A percentile compares a stretch with the other conserved stretches of the same genome.
Conservation (phyloP, 2,329 filamentous ascomycete species). For the Alternaria triticina region DNA sequence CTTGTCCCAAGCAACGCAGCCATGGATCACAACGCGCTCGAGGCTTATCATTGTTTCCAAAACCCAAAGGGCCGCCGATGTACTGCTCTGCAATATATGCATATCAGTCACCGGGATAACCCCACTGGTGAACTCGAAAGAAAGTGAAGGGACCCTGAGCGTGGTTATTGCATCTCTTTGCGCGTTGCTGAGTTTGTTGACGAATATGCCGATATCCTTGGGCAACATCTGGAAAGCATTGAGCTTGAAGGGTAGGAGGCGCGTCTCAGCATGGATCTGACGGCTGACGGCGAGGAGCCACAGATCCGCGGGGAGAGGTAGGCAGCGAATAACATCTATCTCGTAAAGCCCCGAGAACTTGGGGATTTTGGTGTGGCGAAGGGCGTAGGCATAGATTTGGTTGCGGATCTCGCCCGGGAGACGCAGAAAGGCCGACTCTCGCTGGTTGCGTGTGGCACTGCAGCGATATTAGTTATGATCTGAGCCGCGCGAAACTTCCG, state of each 20-base stretch:
- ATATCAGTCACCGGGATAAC: background rate
- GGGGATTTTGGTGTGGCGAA: background rate
- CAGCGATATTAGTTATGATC: background rate
- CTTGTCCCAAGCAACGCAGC: background rate
- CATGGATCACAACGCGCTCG: background rate
- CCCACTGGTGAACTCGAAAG: background rate
- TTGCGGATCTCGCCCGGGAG: background rate
- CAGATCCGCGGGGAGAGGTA: background rate
- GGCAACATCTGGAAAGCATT: background rate
- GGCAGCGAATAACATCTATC: background rate
- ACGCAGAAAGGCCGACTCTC: background rate
- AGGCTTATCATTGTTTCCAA: background rate
- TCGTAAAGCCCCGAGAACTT: background rate
- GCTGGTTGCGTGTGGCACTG: background rate
- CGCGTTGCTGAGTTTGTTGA: background rate
- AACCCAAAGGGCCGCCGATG: background rate
- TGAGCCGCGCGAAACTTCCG: background rate
- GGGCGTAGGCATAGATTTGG: background rate
- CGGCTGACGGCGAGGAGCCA: background rate
- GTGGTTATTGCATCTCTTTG: background rate
- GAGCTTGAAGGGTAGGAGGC: background rate
- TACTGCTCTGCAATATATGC: background rate
- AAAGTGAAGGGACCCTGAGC: background rate
- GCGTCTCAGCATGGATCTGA: background rate
- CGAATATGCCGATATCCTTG: background rate